These are phyloP conservation scores for Phialophora expanda DNA, from an alignment of 2,329 filamentous ascomycete species.

Conservation along the genomic window DNA sequence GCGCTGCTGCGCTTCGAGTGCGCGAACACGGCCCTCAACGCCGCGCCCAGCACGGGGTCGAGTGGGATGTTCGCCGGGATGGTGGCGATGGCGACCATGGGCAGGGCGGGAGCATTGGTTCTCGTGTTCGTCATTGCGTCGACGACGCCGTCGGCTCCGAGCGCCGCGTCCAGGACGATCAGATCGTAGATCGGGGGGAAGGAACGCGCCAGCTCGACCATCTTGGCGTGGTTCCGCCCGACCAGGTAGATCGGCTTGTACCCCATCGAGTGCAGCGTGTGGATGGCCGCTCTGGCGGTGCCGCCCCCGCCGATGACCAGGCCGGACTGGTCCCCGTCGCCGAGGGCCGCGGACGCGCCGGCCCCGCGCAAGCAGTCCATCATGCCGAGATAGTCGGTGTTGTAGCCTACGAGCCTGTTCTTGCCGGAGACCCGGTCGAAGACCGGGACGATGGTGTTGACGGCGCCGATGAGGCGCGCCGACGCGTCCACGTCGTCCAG, in stretches of 20 bases:
- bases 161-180: constrained; percentile 60
- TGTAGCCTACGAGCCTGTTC: constrained; percentile 74
- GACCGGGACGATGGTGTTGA: constrained; percentile 86
- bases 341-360: constrained; percentile 59
- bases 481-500: constrained; percentile 81
- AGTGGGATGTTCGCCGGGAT: constrained; percentile 88
- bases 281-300: constrained; percentile 89
- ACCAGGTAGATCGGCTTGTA: constrained; percentile 87
- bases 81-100: constrained; percentile 80
- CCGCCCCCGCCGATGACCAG: constrained; percentile 91
- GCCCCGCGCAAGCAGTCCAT: constrained; percentile 74
- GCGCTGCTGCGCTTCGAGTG: constrained; percentile 4
- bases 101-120: constrained; percentile 46
- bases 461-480: constrained; percentile 82
- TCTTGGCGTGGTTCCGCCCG: constrained; percentile 74
- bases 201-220: constrained; percentile 68
- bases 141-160: not conserved
- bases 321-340: constrained; percentile 58
- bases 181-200: constrained; percentile 79
- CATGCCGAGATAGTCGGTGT: constrained; percentile 97
- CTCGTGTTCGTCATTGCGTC: not conserved
- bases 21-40: constrained; percentile 63
- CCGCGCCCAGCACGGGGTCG: constrained; percentile 70
- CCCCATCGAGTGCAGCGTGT: constrained; percentile 80
- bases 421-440: constrained; percentile 43